Evolutionary conservation across 169 alveolate genomes (phyloP).

Genomic region (Eimeria praecox): DNA sequence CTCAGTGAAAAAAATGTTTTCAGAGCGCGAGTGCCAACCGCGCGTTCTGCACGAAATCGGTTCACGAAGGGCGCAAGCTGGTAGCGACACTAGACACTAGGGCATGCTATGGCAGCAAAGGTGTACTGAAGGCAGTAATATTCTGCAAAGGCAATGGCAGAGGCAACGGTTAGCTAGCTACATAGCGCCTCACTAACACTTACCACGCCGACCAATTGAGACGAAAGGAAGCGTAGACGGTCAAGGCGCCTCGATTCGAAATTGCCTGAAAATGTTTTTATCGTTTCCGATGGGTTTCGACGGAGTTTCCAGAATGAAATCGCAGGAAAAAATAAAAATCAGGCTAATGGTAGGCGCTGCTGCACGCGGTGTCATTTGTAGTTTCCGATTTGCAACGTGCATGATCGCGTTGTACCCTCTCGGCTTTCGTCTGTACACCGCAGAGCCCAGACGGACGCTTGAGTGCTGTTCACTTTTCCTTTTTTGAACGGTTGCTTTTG

Average conservation of each 20-base stretch:
- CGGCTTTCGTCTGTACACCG: conserved; percentile 72
- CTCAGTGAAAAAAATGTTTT: background rate
- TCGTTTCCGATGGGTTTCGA: background rate
- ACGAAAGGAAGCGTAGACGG: background rate
- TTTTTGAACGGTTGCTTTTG: conserved; percentile 47
- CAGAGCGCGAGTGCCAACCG: background rate
- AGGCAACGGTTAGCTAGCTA: no score
- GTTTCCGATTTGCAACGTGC: background rate
- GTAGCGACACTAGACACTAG: background rate
- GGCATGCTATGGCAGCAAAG: background rate
- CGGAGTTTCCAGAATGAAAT: background rate
- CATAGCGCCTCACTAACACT: background rate
- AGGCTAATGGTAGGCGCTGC: background rate
- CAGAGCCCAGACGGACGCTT: background rate
- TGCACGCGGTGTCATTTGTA: background rate
- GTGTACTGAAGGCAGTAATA: background rate
- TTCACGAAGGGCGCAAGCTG: background rate
- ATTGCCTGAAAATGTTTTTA: background rate
- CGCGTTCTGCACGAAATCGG: background rate
- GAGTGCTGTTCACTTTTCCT: conserved; percentile 65
- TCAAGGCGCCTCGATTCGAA: background rate
- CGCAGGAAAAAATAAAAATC: background rate
- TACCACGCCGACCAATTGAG: background rate
- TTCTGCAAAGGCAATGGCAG: background rate
- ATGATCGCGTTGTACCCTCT: background rate